These are phyloP conservation scores for Backusella tarrabulga DNA, from an alignment of 192 early-diverging fungal species.

Conservation along the genomic window DNA sequence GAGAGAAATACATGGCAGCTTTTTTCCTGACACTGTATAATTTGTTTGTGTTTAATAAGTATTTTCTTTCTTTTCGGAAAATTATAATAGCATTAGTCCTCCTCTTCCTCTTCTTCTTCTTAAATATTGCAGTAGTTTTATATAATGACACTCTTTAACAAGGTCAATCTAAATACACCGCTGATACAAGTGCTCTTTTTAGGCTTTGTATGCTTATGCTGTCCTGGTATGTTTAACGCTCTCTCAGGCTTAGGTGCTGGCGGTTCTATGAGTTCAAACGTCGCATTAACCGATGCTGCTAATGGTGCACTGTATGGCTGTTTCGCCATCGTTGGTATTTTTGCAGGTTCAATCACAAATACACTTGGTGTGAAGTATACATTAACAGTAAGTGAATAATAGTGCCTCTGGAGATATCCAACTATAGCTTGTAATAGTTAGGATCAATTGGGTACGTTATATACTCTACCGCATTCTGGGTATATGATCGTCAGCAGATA, in stretches of 20 bases:
- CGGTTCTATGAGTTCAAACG: constrained; percentile 26
- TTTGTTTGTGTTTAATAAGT: not conserved
- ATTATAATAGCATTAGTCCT: not conserved
- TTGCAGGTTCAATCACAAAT: constrained; percentile 31
- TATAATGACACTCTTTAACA: not conserved
- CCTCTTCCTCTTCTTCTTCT: not conserved
- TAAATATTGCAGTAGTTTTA: not conserved
- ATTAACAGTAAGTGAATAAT: constrained; percentile 1
- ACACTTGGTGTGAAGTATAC: constrained; percentile 27
- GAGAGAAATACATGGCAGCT: too few species aligned
- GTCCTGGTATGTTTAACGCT: constrained; percentile 84
- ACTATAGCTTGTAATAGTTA: constrained; percentile 32
- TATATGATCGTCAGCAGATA: constrained; percentile 50
- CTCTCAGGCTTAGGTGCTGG: constrained; percentile 39
- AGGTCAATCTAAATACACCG: constrained; percentile 50
- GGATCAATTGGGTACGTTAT: constrained; percentile 64
- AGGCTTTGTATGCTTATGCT: constrained; percentile 71
- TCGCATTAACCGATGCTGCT: constrained; percentile 37
- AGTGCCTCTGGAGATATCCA: too few species aligned
- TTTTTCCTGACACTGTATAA: too few species aligned
- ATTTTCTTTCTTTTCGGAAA: not conserved
- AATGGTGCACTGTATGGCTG: constrained; percentile 75
- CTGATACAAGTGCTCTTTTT: constrained; percentile 69
- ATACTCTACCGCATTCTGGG: constrained; percentile 64
- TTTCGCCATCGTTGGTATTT: constrained; percentile 54